Evolutionary conservation across 1,284 basidiomycete genomes (phyloP).

Genomic region (Sanguinoderma infundibulare): DNA sequence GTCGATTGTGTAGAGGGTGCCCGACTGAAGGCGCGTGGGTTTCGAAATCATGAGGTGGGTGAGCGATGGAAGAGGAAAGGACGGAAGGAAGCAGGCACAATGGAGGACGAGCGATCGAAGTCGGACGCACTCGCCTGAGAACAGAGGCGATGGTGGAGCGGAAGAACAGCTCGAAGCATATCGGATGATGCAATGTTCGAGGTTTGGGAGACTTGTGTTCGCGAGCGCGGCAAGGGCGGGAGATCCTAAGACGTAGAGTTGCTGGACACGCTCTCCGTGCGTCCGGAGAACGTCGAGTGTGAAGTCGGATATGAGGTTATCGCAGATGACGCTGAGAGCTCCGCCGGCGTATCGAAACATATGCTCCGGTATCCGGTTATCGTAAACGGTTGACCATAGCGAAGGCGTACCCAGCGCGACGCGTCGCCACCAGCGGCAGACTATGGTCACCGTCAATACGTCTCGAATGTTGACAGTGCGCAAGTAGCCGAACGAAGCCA

Average conservation of each 20-base stretch:
- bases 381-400: conserved; percentile 1
- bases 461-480: background rate
- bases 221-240: background rate
- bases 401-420: background rate
- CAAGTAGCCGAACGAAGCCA: background rate
- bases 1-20: background rate
- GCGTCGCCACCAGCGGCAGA: background rate
- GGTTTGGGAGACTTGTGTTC: background rate
- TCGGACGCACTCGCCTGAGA: background rate
- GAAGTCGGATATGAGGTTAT: background rate
- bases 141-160: background rate
- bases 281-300: background rate
- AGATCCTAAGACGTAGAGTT: background rate
- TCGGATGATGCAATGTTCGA: background rate
- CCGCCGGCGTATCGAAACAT: background rate
- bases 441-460: background rate
- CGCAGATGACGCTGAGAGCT: background rate
- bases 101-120: background rate
- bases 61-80: background rate
- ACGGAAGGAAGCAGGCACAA: background rate
- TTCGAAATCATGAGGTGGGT: conserved; percentile 1
- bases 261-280: background rate
- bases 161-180: background rate
- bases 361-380: too few relatives aligned
- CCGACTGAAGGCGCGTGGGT: background rate